Conservation (phyloP, 768 basidiomycete species). For the Termitomyces sp. region DNA sequence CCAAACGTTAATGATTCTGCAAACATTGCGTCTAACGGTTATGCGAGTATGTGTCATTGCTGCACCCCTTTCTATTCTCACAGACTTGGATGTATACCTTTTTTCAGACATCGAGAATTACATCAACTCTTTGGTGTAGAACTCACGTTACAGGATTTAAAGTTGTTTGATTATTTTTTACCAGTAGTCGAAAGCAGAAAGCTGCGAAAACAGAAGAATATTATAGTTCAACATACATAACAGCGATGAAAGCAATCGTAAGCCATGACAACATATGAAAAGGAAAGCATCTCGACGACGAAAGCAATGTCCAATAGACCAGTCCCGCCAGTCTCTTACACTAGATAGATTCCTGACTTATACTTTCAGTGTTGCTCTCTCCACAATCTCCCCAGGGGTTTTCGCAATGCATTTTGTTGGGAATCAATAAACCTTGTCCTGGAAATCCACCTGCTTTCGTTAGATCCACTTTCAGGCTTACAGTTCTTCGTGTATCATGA, state of each 20-base stretch:
- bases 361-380: slow-evolving; percentile 5
- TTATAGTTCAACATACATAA: background rate
- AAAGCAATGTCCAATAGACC: background rate
- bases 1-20: slow-evolving; percentile 27
- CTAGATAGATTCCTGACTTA: slow-evolving; percentile 5
- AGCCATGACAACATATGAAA: background rate
- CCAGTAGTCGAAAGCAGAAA: background rate
- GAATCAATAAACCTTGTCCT: slow-evolving; percentile 14
- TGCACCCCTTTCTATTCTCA: background rate
- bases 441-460: slow-evolving; percentile 7
- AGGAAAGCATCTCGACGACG: background rate
- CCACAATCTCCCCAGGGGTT: slow-evolving; percentile 5
- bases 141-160: background rate
- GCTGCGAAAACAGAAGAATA: background rate
- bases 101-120: slow-evolving; percentile 33
- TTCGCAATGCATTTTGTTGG: background rate
- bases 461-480: slow-evolving; percentile 20
- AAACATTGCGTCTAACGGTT: slow-evolving; percentile 29
- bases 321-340: slow-evolving; percentile 2
- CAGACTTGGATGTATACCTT: background rate
- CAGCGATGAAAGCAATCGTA: slow-evolving; percentile 10
- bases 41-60: slow-evolving; percentile 24
- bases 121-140: slow-evolving; percentile 27
- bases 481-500: slow-evolving; percentile 22
- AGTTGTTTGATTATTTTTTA: background rate